Evolutionary conservation across 305 asterid genomes (phyloP).

Genomic region (Petunia hybrid): DNA sequence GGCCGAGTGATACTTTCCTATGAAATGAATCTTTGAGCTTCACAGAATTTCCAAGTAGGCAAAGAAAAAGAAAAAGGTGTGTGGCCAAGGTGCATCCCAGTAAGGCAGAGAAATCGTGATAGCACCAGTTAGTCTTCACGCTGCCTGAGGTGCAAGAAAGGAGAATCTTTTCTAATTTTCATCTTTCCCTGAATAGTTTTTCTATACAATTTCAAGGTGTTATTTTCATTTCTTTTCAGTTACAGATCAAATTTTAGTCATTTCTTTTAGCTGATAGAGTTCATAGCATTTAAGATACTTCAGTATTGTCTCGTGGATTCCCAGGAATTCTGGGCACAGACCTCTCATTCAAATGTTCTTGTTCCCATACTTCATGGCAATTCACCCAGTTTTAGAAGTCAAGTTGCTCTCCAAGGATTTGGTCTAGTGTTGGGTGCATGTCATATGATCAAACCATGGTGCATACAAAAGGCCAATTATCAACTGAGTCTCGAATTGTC

Average conservation of each 20-base stretch:
- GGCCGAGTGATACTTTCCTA: background rate
- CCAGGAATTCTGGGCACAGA: background rate
- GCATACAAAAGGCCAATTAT: too few species aligned
- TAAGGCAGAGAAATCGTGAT: background rate
- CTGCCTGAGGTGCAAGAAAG: background rate
- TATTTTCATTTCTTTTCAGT: background rate
- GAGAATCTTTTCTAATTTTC: background rate
- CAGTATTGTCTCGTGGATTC: background rate
- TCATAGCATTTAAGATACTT: background rate
- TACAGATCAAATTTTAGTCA: conserved; percentile 5
- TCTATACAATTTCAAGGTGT: background rate
- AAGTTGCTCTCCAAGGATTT: background rate
- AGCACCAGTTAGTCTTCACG: conserved; percentile 9
- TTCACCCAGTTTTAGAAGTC: background rate
- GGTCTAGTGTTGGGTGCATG: too few species aligned
- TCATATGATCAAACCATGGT: too few species aligned
- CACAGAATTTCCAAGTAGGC: background rate
- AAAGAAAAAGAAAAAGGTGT: conserved; percentile 9
- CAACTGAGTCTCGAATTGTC: too few species aligned
- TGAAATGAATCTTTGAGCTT: background rate
- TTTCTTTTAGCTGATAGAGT: conserved; percentile 10
- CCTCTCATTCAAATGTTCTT: background rate
- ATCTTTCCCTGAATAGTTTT: background rate
- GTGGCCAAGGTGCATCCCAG: conserved; percentile 12
- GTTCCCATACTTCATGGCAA: background rate